Percentiles rank a stretch among this genome's conserved stretches.
Evolutionary conservation across 2,329 filamentous ascomycete species (phyloP).

Genomic region (Sporothrix phasma): DNA sequence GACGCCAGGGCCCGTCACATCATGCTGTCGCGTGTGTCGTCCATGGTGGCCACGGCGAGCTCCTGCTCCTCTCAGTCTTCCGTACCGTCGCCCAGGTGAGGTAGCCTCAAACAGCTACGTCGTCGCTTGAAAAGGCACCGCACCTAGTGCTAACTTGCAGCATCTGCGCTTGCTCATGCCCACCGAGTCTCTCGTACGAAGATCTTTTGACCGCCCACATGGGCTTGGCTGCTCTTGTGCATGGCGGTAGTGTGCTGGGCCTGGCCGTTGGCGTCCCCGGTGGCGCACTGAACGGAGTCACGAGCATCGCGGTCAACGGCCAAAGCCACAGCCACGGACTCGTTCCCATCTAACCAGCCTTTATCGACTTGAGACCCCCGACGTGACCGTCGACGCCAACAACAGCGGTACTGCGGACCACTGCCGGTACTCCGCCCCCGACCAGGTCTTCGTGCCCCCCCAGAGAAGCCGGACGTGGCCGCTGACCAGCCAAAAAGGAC

Average conservation of each 20-base stretch:
- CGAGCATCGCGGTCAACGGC: background rate
- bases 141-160: background rate
- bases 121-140: background rate
- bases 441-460: slow-evolving; percentile 22
- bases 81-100: background rate
- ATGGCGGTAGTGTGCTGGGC: background rate
- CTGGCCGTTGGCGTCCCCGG: too few species aligned
- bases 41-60: background rate
- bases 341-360: background rate
- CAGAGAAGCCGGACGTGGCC: slow-evolving; percentile 27
- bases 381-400: background rate
- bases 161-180: background rate
- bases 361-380: background rate
- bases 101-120: background rate
- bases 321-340: background rate
- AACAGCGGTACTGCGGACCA: background rate
- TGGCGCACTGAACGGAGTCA: background rate
- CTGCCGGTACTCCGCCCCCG: too few species aligned
- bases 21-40: slow-evolving; percentile 1
- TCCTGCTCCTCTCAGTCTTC: background rate
- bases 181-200: too few species aligned
- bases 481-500: slow-evolving; percentile 22
- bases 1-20: too few species aligned
- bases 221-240: slow-evolving; percentile 9
- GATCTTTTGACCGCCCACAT: slow-evolving; percentile 24